phyloP scores from a whole-genome alignment of 2,329 filamentous ascomycete genomes.

The Proliferodiscus dingleyae region DNA sequence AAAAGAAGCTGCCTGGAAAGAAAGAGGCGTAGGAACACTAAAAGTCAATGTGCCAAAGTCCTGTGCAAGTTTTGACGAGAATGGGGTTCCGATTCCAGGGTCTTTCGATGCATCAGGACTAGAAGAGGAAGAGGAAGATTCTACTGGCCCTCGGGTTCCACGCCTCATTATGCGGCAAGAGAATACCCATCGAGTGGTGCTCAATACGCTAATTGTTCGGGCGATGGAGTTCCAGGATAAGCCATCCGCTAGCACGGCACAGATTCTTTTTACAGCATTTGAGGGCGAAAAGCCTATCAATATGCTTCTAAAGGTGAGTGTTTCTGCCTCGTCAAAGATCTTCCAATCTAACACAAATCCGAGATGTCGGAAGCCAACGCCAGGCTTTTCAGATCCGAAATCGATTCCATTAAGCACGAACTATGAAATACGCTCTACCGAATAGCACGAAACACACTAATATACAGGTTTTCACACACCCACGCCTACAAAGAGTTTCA shows the following conservation, averaged over 20 bases:
- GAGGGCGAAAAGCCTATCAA: slow-evolving; percentile 54
- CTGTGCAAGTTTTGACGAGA: slow-evolving; percentile 51
- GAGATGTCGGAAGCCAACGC: slow-evolving; percentile 32
- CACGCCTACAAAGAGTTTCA: slow-evolving; percentile 7
- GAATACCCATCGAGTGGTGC: slow-evolving; percentile 76
- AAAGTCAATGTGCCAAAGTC: slow-evolving; percentile 72
- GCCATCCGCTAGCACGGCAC: slow-evolving; percentile 48
- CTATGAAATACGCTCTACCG: slow-evolving; percentile 16
- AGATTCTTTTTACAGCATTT: slow-evolving; percentile 62
- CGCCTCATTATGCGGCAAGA: slow-evolving; percentile 90
- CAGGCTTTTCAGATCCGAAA: slow-evolving; percentile 30
- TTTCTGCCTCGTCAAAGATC: not conserved
- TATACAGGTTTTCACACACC: not conserved
- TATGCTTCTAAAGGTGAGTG: slow-evolving; percentile 56
- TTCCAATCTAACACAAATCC: slow-evolving; percentile 12
- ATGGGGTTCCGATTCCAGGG: slow-evolving; percentile 43
- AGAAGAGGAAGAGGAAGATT: slow-evolving; percentile 35
- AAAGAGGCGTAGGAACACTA: slow-evolving; percentile 77
- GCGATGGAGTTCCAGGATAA: slow-evolving; percentile 76
- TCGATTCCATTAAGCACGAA: slow-evolving; percentile 32
- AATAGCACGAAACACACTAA: slow-evolving; percentile 1
- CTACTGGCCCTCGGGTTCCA: slow-evolving; percentile 40
- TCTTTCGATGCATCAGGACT: slow-evolving; percentile 53
- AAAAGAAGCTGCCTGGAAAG: slow-evolving; percentile 68
- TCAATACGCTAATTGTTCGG: slow-evolving; percentile 78